A percentile compares a stretch with the other conserved stretches of the same genome.
Evolutionary conservation across 257 asterid genomes (phyloP).

Genomic region (Solanum medicagineum): DNA sequence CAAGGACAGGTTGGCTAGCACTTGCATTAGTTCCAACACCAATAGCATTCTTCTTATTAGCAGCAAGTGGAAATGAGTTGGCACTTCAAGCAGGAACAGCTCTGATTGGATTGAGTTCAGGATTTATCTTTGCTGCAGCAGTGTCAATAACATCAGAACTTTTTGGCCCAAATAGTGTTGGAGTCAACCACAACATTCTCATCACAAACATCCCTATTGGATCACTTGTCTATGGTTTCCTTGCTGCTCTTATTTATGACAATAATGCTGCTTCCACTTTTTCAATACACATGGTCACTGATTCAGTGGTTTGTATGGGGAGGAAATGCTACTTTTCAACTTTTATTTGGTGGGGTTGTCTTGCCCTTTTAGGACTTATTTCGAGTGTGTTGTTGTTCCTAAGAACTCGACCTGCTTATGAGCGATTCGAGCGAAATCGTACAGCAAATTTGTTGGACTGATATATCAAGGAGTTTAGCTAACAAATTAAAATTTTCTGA

Average conservation of each 20-base stretch:
- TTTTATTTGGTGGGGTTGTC: conserved; percentile 79
- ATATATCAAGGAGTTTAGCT: background rate
- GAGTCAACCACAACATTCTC: conserved; percentile 87
- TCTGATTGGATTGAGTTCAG: conserved; percentile 83
- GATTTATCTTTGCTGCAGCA: conserved; percentile 85
- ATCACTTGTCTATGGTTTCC: conserved; percentile 62
- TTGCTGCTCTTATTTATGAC: conserved; percentile 70
- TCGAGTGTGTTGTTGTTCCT: conserved; percentile 53
- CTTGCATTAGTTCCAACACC: conserved; percentile 65
- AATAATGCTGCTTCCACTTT: conserved; percentile 12
- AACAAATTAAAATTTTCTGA: background rate
- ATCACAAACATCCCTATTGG: conserved; percentile 86
- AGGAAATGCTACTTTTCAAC: conserved; percentile 55
- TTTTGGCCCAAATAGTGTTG: conserved; percentile 64
- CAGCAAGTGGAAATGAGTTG: conserved; percentile 26
- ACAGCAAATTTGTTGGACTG: conserved; percentile 10
- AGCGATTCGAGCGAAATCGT: conserved; percentile 36
- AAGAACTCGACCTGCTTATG: conserved; percentile 58
- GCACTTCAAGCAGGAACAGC: conserved; percentile 62
- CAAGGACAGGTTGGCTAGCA: conserved; percentile 88
- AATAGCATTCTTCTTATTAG: conserved; percentile 44
- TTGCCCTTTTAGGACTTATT: conserved; percentile 56
- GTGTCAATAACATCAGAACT: conserved; percentile 88
- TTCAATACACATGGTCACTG: conserved; percentile 1
- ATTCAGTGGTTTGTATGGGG: conserved; percentile 70